Evolutionary conservation across 2,329 filamentous ascomycete species (phyloP).

Genomic region (Aspergillus quadricinctus): DNA sequence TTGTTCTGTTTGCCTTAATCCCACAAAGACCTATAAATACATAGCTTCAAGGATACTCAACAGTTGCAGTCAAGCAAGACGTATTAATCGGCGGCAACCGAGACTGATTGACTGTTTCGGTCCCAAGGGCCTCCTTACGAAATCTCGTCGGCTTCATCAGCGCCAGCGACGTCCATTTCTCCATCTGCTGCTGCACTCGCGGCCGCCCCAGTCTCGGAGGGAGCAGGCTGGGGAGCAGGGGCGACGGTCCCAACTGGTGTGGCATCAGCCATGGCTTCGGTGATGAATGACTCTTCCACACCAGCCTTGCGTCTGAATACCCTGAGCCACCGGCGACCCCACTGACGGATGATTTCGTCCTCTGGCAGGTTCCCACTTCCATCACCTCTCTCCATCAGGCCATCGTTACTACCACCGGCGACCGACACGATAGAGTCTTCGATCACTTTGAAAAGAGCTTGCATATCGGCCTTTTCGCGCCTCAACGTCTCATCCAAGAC

Average conservation of each 20-base stretch:
- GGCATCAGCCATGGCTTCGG: conserved; percentile 51
- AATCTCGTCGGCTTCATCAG: conserved; percentile 11
- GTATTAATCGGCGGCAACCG: not conserved
- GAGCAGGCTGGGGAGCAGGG: conserved; percentile 17
- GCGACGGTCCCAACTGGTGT: conserved; percentile 38
- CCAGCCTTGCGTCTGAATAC: conserved; percentile 78
- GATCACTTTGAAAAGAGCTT: conserved; percentile 73
- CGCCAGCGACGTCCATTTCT: conserved; percentile 30
- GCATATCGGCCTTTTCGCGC: conserved; percentile 69
- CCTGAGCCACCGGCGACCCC: conserved; percentile 81
- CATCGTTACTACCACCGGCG: conserved; percentile 68
- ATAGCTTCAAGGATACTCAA: not conserved
- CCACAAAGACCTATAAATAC: conserved; percentile 6
- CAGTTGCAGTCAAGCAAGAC: not conserved
- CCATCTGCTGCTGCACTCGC: conserved; percentile 20
- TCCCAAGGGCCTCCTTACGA: not conserved
- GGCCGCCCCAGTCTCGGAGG: conserved; percentile 7
- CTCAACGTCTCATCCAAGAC: conserved; percentile 63
- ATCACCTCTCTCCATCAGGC: conserved; percentile 64
- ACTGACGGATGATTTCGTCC: conserved; percentile 65
- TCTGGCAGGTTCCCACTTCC: conserved; percentile 49
- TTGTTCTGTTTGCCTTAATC: not conserved
- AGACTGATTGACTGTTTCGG: not conserved
- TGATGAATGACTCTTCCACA: conserved; percentile 73
- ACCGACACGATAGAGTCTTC: conserved; percentile 72